phyloP scores from a whole-genome alignment of 768 basidiomycete genomes.

The Rhizopogon sp. region DNA sequence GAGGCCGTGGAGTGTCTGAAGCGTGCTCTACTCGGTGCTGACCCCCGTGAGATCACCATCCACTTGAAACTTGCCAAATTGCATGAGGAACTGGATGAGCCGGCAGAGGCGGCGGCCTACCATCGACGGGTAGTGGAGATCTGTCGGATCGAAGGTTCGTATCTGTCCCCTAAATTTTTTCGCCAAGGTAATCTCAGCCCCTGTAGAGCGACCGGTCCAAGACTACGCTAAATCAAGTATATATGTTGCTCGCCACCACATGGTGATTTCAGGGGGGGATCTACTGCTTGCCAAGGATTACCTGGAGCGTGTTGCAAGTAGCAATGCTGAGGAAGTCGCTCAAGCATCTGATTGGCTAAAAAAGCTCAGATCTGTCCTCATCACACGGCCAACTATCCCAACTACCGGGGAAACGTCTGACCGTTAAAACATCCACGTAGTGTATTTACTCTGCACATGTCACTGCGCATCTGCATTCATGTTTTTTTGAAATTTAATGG shows the following conservation, averaged over 20 bases:
- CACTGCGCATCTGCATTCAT: background rate
- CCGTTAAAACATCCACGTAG: background rate
- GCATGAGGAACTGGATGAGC: constrained; percentile 62
- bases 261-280: constrained; percentile 58
- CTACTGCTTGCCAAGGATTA: constrained; percentile 67
- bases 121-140: constrained; percentile 79
- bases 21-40: constrained; percentile 80
- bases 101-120: constrained; percentile 65
- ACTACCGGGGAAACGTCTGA: background rate
- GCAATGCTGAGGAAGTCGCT: constrained; percentile 79
- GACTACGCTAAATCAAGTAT: constrained; percentile 85
- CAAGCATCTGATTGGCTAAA: constrained; percentile 71
- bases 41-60: constrained; percentile 70
- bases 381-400: constrained; percentile 11
- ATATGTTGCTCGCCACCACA: constrained; percentile 77
- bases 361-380: constrained; percentile 36
- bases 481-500: background rate
- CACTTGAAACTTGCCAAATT: constrained; percentile 72
- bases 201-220: constrained; percentile 58
- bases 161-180: constrained; percentile 2
- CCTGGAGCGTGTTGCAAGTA: constrained; percentile 66
- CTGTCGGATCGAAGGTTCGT: constrained; percentile 43
- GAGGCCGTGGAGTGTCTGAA: constrained; percentile 93
- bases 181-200: constrained; percentile 12
- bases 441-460: background rate